Base-by-base conservation (phyloP, 2,329 filamentous ascomycete genomes). In the Apiospora malaysiana region DNA sequence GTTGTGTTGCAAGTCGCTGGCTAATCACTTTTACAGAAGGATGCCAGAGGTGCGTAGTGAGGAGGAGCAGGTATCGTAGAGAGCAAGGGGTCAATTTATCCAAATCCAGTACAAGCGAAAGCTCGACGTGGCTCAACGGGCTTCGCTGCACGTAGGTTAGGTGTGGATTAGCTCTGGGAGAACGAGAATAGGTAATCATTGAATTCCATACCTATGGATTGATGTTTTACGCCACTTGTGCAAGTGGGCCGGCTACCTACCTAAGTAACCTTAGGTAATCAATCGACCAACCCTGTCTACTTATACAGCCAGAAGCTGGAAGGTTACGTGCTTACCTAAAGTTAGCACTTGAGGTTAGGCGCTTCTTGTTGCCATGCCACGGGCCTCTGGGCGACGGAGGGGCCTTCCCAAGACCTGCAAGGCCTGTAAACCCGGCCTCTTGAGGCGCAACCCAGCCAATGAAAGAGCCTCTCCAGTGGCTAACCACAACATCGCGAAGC, bases 401-500 rank as follows among this genome's bases (percentile, higher is more conserved):
- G 32, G 56, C 56, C 56, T 63, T 63, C 27, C 56, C 27, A 63
- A 40, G 32, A 63, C 56, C 56, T 63, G 32, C 56, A 63, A 40
- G 56, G 56, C 56, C 56, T 63, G 32, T 40, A 40, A 63, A 63
- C 8, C 56, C 56, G 56, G 56, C 32, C 56, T n/a, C 21, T 63
- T 63, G 56, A 32, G 56, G 68, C 69, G 69, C 43, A 72, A 49
- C 69, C 63, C 70, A 77, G 75, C 82, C 82, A 83, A 83, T 83
- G 79, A 83, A 69, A 49, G 70, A 70, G 49, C 73, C 73, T 68
- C 71, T 71, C 74, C 73, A 72, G 72, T 76, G 76, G 77, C 77
- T 78, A 78, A 82, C 81, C 81, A 83, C 79, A 83, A 83, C 81
- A 83, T 82, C 77, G 80, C 79, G 79, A 81, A 71, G 67, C 70